Base-by-base conservation (phyloP, 192 early-diverging fungal genomes). In the Backusella morwellensis region DNA sequence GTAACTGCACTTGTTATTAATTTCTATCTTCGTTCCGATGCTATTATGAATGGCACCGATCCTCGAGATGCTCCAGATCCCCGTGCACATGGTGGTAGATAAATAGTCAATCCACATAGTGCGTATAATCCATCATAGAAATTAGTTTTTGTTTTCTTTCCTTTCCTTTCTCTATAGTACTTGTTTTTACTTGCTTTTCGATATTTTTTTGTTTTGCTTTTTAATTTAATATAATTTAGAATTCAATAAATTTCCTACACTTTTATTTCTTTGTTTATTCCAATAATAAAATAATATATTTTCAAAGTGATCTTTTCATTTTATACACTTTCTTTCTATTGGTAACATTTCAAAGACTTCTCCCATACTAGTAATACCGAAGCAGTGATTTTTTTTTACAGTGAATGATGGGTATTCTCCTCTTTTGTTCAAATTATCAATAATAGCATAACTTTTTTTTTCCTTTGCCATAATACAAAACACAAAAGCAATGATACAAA, bases 11-110 rank as follows among this genome's bases (percentile, higher is more conserved):
- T 82, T 21, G 32, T 71, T 26, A 35, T 82, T 32, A 82, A 82
- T 50, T 82, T 82, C 52, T 82, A 82, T 12, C 59, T 82, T 29
- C 72, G 80, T 41, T 59, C 74, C n/a, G 70, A 72, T 50, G 23
- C 70, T 8, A 63, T 63, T 63, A 63, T 63, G 56, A 63, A 29
- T 63, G 26, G 23, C 14, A 63, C 56, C 0, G 56, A 63, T 14
- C 11, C 47, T 21, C 47, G 47, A n/a, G 47, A 63, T 63, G 26
- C 11, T 29, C 21, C 56, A 4, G 56, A 63, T 14, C 11, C 23
- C 29, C 56, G 56, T 29, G 11, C 2, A 63, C 21, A 1, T 29
- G 23, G 56, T 12, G 56, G 56, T 63, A 63, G 56, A 63, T 63
- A 63, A 29, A 47, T 32, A 32, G 6, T 17, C 38, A n/a, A 7